phyloP scores from a whole-genome alignment of 148 eudicot species.

The Beta vulgaris region DNA sequence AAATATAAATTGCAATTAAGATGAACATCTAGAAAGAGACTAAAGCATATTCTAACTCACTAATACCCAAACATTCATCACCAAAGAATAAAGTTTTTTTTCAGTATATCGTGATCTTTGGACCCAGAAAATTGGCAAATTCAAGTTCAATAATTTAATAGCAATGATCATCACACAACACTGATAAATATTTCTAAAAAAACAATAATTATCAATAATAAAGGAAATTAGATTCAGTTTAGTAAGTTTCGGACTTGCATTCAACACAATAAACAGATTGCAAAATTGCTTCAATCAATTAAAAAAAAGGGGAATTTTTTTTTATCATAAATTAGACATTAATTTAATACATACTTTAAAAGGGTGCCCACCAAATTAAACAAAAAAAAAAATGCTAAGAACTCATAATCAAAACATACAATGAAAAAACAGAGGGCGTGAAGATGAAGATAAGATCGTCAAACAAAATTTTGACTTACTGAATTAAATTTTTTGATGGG shows the following conservation, averaged over 20 bases:
- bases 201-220: too few relatives aligned
- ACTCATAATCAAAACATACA: background rate
- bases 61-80: background rate
- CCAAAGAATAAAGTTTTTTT: background rate
- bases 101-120: background rate
- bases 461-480: constrained; percentile 13
- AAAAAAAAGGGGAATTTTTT: too few relatives aligned
- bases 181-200: background rate
- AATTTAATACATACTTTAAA: background rate
- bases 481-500: constrained; percentile 6
- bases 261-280: background rate
- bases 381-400: background rate
- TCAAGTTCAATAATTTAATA: background rate
- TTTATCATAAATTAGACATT: background rate
- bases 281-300: background rate
- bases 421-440: background rate
- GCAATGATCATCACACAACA: constrained; percentile 1
- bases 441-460: background rate
- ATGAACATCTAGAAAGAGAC: background rate
- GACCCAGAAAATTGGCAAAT: too few relatives aligned
- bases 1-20: background rate
- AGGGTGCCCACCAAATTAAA: background rate
- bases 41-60: background rate
- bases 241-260: background rate
- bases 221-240: background rate